Conservation (phyloP, 805 yeast species). For the Naumovozyma baii region DNA sequence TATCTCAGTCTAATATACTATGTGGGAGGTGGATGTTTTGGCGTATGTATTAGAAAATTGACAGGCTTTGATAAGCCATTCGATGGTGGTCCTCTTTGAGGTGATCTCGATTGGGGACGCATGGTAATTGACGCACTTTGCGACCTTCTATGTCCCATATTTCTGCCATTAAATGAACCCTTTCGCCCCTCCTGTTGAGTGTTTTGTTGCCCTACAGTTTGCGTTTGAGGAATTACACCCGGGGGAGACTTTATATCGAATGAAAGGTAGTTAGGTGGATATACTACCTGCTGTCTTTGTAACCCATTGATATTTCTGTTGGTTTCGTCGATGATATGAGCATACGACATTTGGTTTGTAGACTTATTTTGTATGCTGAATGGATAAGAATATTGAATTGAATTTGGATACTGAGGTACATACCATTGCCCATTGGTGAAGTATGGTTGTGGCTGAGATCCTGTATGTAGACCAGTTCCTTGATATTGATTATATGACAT, state of each 20-base stretch:
- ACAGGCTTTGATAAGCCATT: constrained; percentile 12
- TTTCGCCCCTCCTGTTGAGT: neutral
- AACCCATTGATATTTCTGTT: too few relatives aligned
- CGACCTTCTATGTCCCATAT: constrained; percentile 19
- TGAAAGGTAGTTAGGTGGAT: neutral
- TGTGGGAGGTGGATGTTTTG: constrained; percentile 28
- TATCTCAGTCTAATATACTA: constrained; percentile 1
- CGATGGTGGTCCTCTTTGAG: constrained; percentile 4
- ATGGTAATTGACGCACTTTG: constrained; percentile 19
- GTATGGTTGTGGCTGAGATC: neutral
- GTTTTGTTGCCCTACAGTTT: neutral
- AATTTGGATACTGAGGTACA: neutral
- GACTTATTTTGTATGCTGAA: neutral
- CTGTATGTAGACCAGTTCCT: neutral
- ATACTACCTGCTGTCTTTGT: too few relatives aligned
- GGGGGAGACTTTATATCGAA: neutral
- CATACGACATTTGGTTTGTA: neutral
- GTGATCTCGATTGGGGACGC: constrained; percentile 8
- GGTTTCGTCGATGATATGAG: too few relatives aligned
- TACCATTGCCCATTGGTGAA: neutral
- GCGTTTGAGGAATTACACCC: neutral
- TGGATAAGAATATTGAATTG: neutral
- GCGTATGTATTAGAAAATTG: constrained; percentile 27
- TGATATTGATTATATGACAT: constrained; percentile 1
- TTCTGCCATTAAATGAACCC: neutral